Base-by-base conservation (phyloP, 176 grass and related monocot species). In the Phyllostachys edulis region DNA sequence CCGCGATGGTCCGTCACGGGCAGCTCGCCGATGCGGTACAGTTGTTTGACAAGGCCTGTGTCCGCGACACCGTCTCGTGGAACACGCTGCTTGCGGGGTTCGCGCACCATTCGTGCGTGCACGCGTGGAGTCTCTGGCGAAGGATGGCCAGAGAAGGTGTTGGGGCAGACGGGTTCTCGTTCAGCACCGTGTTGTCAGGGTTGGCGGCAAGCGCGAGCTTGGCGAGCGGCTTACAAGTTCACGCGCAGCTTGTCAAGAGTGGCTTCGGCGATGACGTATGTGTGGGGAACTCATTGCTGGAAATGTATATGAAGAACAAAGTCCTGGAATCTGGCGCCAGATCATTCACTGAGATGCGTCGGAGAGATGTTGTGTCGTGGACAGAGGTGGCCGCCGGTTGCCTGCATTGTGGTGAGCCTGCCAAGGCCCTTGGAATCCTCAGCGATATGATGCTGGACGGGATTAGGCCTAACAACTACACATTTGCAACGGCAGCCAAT, bases 231-330 rank as follows among this genome's bases (percentile, higher is more conserved):
- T 66, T 90, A 21, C 92, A 94, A 51, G 85, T 88, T 47, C 92
- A 94, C 3, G 85, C 73, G 7, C 85, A 92, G 71, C 77, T 92
- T 42, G 62, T 92, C 23, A 94, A 87, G 90, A 85, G 77, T 38
- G 92, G 90, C 62, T 77, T 88, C 4, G 57, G 82, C 1, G 73
- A 56, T 0, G 90, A 94, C 21, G 82, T 88, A 5, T 90, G 76
- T 6, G 92, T 88, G 27, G 75, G 85, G 9, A 92, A 94, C 61
- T 92, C 90, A 5, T 34, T 92, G 82, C 23, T 92, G 24, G 90
- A 94, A n/a, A 94, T 90, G 92, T 94, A 94, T 71, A 80, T 67
- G 67, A 92, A 90, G 87, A 90, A 67, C 85, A 63, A 46, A 5
- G 56, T 57, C 15, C 83, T 88, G 34, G 81, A 32, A 38, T 59